Evolutionary conservation across 495 filamentous ascomycete genomes (phyloP), one percentile per base, ranked within the genome.

Genomic region (Aspergillus hancockii): DNA sequence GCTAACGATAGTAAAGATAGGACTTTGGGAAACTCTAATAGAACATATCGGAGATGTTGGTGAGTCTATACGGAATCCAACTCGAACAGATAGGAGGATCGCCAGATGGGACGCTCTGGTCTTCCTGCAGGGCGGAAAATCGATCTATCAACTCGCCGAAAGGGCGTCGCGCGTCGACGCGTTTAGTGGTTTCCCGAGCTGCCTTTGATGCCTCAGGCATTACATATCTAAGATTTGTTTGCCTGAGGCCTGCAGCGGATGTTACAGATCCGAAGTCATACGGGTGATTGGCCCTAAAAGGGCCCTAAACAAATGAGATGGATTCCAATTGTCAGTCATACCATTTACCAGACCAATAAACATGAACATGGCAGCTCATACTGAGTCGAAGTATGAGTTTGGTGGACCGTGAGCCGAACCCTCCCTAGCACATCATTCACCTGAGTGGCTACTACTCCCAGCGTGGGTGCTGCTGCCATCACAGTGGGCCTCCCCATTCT

Each of bases 401-500:
- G 52, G 52, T 23, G 52, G 52, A 45, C 52, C 52, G 52, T 55
- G 38, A 55, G 52, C 28, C 7, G 0, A 54, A n/a, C 30, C 16
- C 12, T 19, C 50, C 50, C 25, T 8, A 16, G 13, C n/a, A 25
- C 18, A 36, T 36, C 12, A 31, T 10, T 10, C 2, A 12, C 4
- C 7, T 18, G 3, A 34, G 9, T 52, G 28, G 18, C 59, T 57
- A 16, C 40, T n/a, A 21, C 13, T 36, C 21, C 13, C 47, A 95
- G 91, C 25, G 72, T 85, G 52, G 90, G 90, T 36, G 86, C 88
- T 19, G 72, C 82, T 25, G 81, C 66, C 30, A 84, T 93, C 61
- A 86, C 83, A 31, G 78, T 91, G 58, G 86, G 83, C 23, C 83
- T 93, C 8, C 91, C 92, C 0, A 19, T 88, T n/a, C 70, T 88